Evolutionary conservation across 495 filamentous ascomycete species (phyloP), one percentile per base, ranked within the genome.

Genomic region (Baudoinia panamericana): DNA sequence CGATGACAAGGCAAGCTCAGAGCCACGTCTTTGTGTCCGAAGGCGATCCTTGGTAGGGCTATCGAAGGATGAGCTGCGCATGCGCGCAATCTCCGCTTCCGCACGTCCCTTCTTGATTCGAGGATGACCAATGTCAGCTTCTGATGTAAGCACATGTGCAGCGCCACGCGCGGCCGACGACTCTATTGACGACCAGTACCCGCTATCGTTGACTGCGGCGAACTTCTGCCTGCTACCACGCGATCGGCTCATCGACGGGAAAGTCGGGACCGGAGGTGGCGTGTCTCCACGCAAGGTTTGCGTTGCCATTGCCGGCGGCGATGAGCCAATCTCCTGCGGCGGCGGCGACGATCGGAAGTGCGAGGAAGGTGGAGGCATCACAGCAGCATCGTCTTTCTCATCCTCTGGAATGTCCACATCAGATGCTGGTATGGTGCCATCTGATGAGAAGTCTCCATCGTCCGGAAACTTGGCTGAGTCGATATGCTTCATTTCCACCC

Each of bases 181-280:
- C 30, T 95, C 90, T n/a, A 97, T 64, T 0, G 88, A 95, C 1
- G 90, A 97, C 52, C 93, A 93, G 58, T 95, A 97, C 9, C 90
- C 90, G 57, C 87, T 94, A 53, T 97, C 90, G 50, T 93, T 85
- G 64, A 93, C 76, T 11, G 75, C 73, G 3, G 65, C 64, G 50
- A 75, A 72, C 55, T 82, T 87, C 31, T 83, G 88, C 34, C 76
- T 72, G 10, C 68, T 63, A 10, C 69, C 73, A 47, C 67, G 69
- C 15, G 80, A 78, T 1, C 59, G 50, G 36, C 55, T 62, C 4
- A 76, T 74, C 16, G 69, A 61, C 15, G 67, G 62, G 26, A 69
- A 61, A n/a, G 75, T 71, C 37, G 68, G 71, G 5, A 72, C 66
- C 3, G 76, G 75, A 13, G 87, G 84, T 23, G 88, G 84, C 12